Conservation (phyloP, 768 basidiomycete species). For the Trametes punicea region DNA sequence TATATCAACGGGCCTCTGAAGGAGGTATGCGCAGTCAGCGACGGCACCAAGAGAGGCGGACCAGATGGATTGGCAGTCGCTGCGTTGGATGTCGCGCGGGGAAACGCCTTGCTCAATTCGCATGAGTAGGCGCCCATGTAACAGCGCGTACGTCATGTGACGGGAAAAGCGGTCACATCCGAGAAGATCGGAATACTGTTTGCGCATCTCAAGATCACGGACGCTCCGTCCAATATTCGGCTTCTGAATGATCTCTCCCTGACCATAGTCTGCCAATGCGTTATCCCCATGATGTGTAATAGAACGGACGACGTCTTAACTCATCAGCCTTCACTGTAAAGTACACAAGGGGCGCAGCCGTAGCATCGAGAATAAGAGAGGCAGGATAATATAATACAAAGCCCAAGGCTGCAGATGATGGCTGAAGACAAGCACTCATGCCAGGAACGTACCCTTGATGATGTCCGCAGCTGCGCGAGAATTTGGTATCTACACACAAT, state of each 20-base stretch:
- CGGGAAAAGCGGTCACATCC: neutral
- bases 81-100: slow-evolving; percentile 15
- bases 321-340: too few species aligned
- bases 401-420: too few species aligned
- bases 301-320: too few species aligned
- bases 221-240: too few species aligned
- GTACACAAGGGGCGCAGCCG: too few species aligned
- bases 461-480: slow-evolving; percentile 27
- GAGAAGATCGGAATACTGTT: neutral
- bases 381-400: too few species aligned
- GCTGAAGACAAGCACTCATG: neutral
- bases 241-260: too few species aligned
- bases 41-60: neutral
- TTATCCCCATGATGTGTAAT: too few species aligned
- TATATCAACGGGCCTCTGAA: neutral
- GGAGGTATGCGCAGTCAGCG: neutral
- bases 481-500: neutral
- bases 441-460: slow-evolving; percentile 24
- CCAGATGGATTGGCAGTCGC: slow-evolving; percentile 25
- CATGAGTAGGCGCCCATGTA: neutral
- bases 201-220: too few species aligned
- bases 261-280: too few species aligned
- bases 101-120: neutral
- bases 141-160: slow-evolving; percentile 11
- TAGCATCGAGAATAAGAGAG: neutral